These are phyloP conservation scores for Saccharomycopsis amapae DNA, from an alignment of 805 yeast species.

Conservation along the genomic window DNA sequence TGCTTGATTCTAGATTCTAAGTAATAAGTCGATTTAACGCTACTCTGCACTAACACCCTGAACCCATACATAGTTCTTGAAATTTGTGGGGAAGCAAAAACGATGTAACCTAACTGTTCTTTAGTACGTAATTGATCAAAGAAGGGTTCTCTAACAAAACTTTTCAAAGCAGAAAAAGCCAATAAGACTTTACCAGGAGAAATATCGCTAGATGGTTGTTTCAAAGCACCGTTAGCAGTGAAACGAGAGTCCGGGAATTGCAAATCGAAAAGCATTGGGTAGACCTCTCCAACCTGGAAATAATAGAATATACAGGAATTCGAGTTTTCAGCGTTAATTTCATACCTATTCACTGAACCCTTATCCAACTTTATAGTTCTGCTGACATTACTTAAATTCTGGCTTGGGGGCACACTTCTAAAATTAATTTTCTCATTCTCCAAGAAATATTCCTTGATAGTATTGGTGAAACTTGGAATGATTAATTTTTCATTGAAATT, in stretches of 20 bases:
- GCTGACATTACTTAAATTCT: constrained; percentile 19
- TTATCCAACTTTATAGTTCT: constrained; percentile 38
- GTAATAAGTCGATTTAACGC: constrained; percentile 56
- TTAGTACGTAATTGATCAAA: constrained; percentile 85
- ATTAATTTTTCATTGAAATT: constrained; percentile 40
- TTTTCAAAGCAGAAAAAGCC: constrained; percentile 59
- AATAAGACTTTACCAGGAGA: constrained; percentile 29
- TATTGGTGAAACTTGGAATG: neutral
- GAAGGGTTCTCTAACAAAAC: constrained; percentile 77
- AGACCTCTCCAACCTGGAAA: constrained; percentile 51
- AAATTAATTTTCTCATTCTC: constrained; percentile 1
- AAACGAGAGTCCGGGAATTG: neutral
- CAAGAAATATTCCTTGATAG: neutral
- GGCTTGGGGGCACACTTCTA: neutral
- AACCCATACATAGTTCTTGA: constrained; percentile 35
- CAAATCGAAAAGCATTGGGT: neutral
- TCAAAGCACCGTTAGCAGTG: neutral
- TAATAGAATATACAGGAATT: constrained; percentile 81
- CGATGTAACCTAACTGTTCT: constrained; percentile 94
- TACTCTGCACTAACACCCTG: constrained; percentile 77
- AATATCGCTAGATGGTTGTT: too few relatives aligned
- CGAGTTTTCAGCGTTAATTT: constrained; percentile 49
- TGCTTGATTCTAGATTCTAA: constrained; percentile 69
- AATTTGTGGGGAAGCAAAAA: constrained; percentile 60
- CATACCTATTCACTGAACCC: constrained; percentile 38